phyloP scores from a whole-genome alignment of 2,329 filamentous ascomycete genomes.

The Cadophora gregata region DNA sequence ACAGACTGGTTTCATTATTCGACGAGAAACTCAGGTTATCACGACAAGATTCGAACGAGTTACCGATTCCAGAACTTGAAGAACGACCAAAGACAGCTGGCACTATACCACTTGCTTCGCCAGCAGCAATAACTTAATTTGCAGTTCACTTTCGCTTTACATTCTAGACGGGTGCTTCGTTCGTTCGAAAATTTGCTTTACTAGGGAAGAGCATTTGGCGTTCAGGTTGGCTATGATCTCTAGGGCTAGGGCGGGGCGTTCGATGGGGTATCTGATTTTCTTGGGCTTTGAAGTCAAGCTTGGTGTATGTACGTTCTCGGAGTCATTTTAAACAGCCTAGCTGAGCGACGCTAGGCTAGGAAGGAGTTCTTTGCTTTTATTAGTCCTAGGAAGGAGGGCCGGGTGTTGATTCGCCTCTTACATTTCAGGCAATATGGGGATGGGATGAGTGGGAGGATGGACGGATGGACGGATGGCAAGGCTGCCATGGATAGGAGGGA shows the following conservation, averaged over 20 bases:
- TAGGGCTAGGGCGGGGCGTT: slow-evolving; percentile 15
- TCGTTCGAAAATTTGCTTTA: slow-evolving; percentile 6
- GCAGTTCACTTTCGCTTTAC: not conserved
- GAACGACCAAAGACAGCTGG: slow-evolving; percentile 41
- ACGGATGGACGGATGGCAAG: not conserved
- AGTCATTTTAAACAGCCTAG: not conserved
- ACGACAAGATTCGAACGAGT: slow-evolving; percentile 32
- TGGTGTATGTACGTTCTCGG: slow-evolving; percentile 9
- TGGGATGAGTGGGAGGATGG: not conserved
- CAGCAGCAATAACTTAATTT: slow-evolving; percentile 8
- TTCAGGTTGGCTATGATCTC: slow-evolving; percentile 17
- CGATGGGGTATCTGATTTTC: not conserved
- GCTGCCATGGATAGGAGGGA: slow-evolving; percentile 9
- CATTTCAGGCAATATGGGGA: not conserved
- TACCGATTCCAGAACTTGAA: slow-evolving; percentile 20
- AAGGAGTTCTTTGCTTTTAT: slow-evolving; percentile 1
- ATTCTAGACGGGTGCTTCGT: slow-evolving; percentile 9
- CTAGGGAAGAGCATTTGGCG: slow-evolving; percentile 11
- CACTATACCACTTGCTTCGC: slow-evolving; percentile 5
- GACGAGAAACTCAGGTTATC: slow-evolving; percentile 71
- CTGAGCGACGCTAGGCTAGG: not conserved
- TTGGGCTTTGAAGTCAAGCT: not conserved
- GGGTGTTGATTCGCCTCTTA: not conserved
- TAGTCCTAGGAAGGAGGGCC: not conserved
- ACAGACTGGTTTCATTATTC: slow-evolving; percentile 71